Percentiles rank a stretch among this genome's conserved stretches.
Conservation (phyloP, 768 basidiomycete species). For the Pholiota molesta region DNA sequence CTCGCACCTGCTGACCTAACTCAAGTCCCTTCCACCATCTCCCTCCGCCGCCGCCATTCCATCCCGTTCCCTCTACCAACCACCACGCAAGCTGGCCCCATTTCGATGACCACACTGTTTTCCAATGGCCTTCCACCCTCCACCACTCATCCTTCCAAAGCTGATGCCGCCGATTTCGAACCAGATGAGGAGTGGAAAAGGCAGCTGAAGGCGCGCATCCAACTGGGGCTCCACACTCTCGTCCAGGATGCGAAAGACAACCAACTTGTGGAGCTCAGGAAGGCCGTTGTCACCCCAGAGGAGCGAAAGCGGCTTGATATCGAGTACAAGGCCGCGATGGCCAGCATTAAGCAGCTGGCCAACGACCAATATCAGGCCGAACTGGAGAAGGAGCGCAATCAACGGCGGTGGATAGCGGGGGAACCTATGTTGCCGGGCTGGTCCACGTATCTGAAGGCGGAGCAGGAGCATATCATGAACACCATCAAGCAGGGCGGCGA, state of each 20-base stretch:
- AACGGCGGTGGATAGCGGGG: conserved; percentile 51
- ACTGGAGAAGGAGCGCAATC: conserved; percentile 50
- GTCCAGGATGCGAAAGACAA: conserved; percentile 68
- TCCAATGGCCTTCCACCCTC: conserved; percentile 28
- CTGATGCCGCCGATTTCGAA: conserved; percentile 42
- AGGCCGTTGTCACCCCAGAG: conserved; percentile 35
- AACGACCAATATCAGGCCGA: conserved; percentile 47
- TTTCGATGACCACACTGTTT: conserved; percentile 37
- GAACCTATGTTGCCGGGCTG: conserved; percentile 30
- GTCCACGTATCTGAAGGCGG: conserved; percentile 33
- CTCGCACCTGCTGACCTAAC: conserved; percentile 27
- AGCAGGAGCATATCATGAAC: conserved; percentile 49
- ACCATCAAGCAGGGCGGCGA: conserved; percentile 41
- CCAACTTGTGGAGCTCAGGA: conserved; percentile 51
- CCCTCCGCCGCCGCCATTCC: conserved; percentile 20
- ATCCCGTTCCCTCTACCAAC: conserved; percentile 15
- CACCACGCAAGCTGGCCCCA: conserved; percentile 10
- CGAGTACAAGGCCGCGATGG: conserved; percentile 45
- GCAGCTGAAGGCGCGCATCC: conserved; percentile 48
- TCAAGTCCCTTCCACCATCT: conserved; percentile 14
- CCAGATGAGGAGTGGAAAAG: conserved; percentile 61
- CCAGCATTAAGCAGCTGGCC: conserved; percentile 45
- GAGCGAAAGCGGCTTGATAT: conserved; percentile 36
- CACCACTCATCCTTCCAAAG: conserved; percentile 19
- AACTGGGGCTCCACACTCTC: conserved; percentile 42